Evolutionary conservation across 2,329 filamentous ascomycete genomes (phyloP).

Genomic region (Aspergillus melleus): DNA sequence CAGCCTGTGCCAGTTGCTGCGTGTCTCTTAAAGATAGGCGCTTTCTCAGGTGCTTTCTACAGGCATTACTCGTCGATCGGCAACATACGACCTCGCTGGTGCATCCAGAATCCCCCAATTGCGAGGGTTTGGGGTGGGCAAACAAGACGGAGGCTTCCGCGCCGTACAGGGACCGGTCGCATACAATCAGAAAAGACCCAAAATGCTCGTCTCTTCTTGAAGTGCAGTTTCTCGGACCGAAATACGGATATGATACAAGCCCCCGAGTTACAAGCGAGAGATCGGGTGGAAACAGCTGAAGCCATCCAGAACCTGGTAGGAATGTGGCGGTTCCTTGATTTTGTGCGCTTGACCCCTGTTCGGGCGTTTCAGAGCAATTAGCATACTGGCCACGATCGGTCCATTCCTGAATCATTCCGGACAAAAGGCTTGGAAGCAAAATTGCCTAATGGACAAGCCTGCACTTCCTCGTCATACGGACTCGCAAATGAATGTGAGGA

Average conservation of each 20-base stretch:
- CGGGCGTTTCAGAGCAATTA: background rate
- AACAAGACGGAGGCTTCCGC: background rate
- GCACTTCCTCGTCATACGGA: too few relatives aligned
- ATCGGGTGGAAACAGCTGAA: background rate
- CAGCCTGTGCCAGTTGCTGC: too few relatives aligned
- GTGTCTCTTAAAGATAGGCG: background rate
- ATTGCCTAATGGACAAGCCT: too few relatives aligned
- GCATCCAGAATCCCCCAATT: background rate
- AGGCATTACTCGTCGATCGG: background rate
- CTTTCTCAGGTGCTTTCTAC: background rate
- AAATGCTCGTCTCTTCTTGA: background rate
- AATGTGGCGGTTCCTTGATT: too few relatives aligned
- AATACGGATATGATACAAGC: background rate
- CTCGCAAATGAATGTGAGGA: too few relatives aligned
- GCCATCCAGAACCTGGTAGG: background rate
- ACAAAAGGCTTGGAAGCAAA: background rate
- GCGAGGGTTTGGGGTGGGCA: background rate
- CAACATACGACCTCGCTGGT: too few relatives aligned
- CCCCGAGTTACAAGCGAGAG: background rate
- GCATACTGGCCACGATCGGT: background rate
- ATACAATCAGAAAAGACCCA: background rate
- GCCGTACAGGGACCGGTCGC: background rate
- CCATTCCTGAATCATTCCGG: background rate
- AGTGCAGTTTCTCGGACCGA: background rate
- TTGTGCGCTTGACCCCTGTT: too few relatives aligned